Conservation (phyloP, 2,329 filamentous ascomycete species). For the Cladophialophora exuberans region DNA sequence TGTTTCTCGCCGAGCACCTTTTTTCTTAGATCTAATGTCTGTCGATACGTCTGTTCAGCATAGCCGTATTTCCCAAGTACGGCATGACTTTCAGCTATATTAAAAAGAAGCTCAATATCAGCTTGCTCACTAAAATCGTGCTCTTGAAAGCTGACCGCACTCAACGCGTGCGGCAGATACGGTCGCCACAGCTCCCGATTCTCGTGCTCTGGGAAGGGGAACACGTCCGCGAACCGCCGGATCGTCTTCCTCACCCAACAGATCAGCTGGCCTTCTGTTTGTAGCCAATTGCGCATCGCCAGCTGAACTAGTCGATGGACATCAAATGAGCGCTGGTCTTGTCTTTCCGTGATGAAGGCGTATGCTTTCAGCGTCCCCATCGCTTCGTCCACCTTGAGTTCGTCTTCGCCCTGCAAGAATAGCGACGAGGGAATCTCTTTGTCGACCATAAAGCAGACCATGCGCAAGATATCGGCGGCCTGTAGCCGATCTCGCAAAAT, state of each 20-base stretch:
- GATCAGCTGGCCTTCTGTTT: slow-evolving; percentile 23
- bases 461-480: neutral
- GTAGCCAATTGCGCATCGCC: slow-evolving; percentile 40
- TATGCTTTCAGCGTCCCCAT: slow-evolving; percentile 26
- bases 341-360: slow-evolving; percentile 34
- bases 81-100: too few species aligned
- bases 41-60: too few species aligned
- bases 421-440: slow-evolving; percentile 31
- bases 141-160: neutral
- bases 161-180: neutral
- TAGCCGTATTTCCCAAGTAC: too few species aligned
- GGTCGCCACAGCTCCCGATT: neutral
- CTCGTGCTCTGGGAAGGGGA: slow-evolving; percentile 16
- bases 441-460: neutral
- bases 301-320: slow-evolving; percentile 42
- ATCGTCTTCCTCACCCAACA: slow-evolving; percentile 19
- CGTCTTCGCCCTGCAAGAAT: slow-evolving; percentile 33
- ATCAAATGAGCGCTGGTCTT: slow-evolving; percentile 26
- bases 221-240: slow-evolving; percentile 29
- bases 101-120: too few species aligned
- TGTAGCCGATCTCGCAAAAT: slow-evolving; percentile 36
- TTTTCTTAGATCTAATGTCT: neutral
- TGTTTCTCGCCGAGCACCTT: too few species aligned
- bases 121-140: neutral
- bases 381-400: slow-evolving; percentile 9